Base-by-base conservation (phyloP, 2,329 filamentous ascomycete genomes). In the Neoscytalidium dimidiatum region DNA sequence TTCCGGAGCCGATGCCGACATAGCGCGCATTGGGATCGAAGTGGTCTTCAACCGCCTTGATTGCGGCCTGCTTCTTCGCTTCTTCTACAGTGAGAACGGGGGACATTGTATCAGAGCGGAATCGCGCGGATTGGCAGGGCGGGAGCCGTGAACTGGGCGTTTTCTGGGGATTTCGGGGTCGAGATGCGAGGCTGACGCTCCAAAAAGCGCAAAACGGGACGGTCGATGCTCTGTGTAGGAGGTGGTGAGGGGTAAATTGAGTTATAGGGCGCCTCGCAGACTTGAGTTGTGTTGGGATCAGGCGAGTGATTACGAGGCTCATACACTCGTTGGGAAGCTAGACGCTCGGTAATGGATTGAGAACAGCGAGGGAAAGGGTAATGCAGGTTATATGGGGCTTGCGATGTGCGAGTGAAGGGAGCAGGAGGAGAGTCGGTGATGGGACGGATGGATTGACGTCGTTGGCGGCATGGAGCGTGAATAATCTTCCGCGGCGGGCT, bases 1-100 rank as follows among this genome's bases (percentile, higher is more conserved):
- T 91, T 66, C 91, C 91, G 65, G 90, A 92, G 68, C 92, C 92
- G 77, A 95, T 94, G 70, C 92, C 92, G 69, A 94, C 83, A 73
- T 86, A 89, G 64, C 81, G 84, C 80, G 86, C 86, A 44, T 81
- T 78, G 46, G 84, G 83, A 64, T 83, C 82, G 72, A 94, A 90
- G 79, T 93, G 87, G 67, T 92, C 89, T 63, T 67, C 82, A 49
- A 94, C 91, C 56, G 92, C 92, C 70, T 86, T 87, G 77, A 85
- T 88, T 68, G 91, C 92, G 61, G 92, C 92, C 46, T 86, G 84
- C 71, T 88, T 86, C 80, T 95, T 95, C 67, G 92, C 90, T 38
- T 84, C 81, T 78, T 94, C 91, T 69, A 94, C 77, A 41, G 74
- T 56, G 23, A 66, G 35, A n/a, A 33, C 49, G 49, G 65, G 60